These are phyloP conservation scores for Fusarium sp. DNA, from an alignment of 2,329 filamentous ascomycete genomes.

Conservation along the genomic window DNA sequence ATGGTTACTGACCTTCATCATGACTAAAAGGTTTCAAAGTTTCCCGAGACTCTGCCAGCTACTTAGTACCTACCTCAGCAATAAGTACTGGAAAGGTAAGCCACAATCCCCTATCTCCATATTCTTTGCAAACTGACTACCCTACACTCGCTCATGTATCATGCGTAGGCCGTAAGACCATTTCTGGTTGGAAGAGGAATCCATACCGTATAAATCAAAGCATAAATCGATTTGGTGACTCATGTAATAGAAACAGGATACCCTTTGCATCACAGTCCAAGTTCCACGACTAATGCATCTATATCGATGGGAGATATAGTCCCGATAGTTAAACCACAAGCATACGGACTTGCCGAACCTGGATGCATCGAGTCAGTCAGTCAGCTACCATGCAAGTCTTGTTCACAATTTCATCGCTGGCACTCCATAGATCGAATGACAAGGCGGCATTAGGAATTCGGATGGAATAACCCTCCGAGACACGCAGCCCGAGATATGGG, in stretches of 20 bases:
- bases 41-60: too few species aligned
- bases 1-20: too few species aligned
- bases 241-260: neutral
- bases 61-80: too few species aligned
- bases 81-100: too few species aligned
- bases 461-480: constrained; percentile 6
- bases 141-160: neutral
- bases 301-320: neutral
- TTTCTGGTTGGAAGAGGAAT: too few species aligned
- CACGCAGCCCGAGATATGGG: constrained; percentile 16
- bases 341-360: neutral
- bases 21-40: too few species aligned
- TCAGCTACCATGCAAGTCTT: neutral
- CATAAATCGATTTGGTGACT: too few species aligned
- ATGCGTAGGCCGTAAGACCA: neutral
- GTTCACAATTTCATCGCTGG: too few species aligned
- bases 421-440: too few species aligned
- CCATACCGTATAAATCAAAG: too few species aligned
- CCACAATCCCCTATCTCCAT: neutral
- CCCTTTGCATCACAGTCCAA: neutral
- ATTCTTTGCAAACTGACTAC: neutral
- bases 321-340: neutral
- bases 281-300: constrained; percentile 12
- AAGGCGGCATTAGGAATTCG: constrained; percentile 9
- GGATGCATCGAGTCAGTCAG: constrained; percentile 25